Conservation (phyloP, 2,329 filamentous ascomycete species). For the Berkeleyomyces rouxiae region DNA sequence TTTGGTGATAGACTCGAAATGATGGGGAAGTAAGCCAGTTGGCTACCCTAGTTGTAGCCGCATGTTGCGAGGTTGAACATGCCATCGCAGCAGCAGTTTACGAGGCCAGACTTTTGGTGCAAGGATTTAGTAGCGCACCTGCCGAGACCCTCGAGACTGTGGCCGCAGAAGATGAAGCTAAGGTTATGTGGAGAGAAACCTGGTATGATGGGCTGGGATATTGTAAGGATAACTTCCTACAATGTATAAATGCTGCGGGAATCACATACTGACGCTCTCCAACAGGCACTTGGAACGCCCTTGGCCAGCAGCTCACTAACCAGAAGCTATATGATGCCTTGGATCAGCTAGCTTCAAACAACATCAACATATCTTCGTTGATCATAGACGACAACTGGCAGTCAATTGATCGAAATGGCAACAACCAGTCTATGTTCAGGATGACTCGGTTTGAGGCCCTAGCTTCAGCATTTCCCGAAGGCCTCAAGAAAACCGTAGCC, state of each 20-base stretch:
- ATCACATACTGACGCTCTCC: neutral
- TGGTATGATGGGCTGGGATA: constrained; percentile 92
- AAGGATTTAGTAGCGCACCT: neutral
- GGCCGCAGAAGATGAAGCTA: constrained; percentile 26
- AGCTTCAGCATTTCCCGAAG: constrained; percentile 57
- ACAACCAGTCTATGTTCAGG: constrained; percentile 39
- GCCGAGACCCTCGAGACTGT: neutral
- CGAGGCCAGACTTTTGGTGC: constrained; percentile 48
- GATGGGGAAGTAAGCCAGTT: constrained; percentile 42
- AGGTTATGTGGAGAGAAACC: constrained; percentile 56
- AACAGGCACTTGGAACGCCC: constrained; percentile 73
- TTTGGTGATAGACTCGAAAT: constrained; percentile 36
- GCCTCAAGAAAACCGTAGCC: constrained; percentile 53
- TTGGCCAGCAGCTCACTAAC: constrained; percentile 70
- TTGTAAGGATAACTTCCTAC: constrained; percentile 35
- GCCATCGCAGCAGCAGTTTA: constrained; percentile 74
- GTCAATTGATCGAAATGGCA: constrained; percentile 40
- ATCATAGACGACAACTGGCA: constrained; percentile 99
- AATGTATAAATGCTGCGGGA: neutral
- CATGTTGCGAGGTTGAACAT: constrained; percentile 55
- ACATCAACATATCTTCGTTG: constrained; percentile 65
- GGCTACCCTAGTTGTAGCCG: constrained; percentile 51
- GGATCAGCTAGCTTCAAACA: constrained; percentile 49
- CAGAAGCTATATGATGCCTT: constrained; percentile 64
- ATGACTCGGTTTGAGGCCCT: constrained; percentile 85